Evolutionary conservation across 73 alveolate species (phyloP).

Genomic region (Paramecium biaurelia): DNA sequence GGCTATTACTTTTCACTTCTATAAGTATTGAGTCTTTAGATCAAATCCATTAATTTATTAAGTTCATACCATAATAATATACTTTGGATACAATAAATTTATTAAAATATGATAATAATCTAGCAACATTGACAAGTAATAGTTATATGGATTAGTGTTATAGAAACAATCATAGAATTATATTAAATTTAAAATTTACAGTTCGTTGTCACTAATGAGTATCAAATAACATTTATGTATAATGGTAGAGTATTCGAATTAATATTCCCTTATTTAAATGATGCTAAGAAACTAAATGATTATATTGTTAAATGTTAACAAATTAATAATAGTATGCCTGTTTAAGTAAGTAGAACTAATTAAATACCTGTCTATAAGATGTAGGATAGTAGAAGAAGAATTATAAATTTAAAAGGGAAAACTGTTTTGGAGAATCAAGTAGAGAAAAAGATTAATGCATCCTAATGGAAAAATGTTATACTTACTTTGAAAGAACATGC

Average conservation of each 20-base stretch:
- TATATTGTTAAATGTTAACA: not conserved
- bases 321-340: slow-evolving; percentile 6
- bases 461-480: not conserved
- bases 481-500: not conserved
- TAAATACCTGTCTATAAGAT: not conserved
- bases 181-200: not conserved
- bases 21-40: not conserved
- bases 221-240: not conserved
- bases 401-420: not conserved
- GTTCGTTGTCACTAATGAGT: not conserved
- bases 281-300: not conserved
- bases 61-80: not conserved
- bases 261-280: not conserved
- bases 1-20: not conserved
- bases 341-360: not conserved
- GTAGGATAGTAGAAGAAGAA: not conserved
- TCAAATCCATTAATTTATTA: not conserved
- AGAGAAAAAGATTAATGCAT: not conserved
- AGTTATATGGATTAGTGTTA: not conserved
- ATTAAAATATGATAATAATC: not conserved
- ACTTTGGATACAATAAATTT: not conserved
- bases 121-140: slow-evolving; percentile 12
- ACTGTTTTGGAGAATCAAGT: not conserved
- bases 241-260: not conserved
- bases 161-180: not conserved